A percentile compares a stretch with the other conserved stretches of the same genome.
Conservation (phyloP, 2,329 filamentous ascomycete species). For the Ophioceras dolichostomum region DNA sequence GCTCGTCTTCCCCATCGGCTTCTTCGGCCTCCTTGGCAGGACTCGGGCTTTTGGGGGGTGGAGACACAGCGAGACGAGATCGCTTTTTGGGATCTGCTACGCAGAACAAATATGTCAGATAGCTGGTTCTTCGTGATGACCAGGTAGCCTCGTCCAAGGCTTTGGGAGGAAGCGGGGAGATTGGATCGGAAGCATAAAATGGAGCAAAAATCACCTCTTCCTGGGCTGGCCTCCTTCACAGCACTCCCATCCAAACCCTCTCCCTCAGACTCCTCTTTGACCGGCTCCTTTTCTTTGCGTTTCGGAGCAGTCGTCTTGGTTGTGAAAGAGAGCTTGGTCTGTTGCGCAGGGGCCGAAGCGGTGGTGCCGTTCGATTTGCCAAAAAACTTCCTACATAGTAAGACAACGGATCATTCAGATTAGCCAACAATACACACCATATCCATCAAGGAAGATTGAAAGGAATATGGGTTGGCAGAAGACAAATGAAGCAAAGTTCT, state of each 20-base stretch:
- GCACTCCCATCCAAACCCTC: too few relatives aligned
- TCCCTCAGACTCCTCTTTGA: too few relatives aligned
- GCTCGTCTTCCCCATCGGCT: conserved; percentile 45
- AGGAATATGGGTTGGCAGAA: too few relatives aligned
- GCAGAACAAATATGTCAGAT: not conserved
- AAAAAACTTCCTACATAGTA: conserved; percentile 72
- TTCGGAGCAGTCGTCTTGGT: conserved; percentile 29
- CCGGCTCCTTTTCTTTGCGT: conserved; percentile 2
- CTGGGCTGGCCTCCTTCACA: conserved; percentile 2
- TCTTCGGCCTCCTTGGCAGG: conserved; percentile 16
- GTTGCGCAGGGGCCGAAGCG: conserved; percentile 50
- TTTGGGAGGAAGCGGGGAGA: too few relatives aligned
- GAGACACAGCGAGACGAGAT: conserved; percentile 13
- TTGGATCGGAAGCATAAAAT: too few relatives aligned
- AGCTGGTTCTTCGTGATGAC: not conserved
- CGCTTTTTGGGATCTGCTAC: conserved; percentile 33
- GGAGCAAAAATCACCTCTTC: conserved; percentile 24
- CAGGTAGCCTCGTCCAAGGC: too few relatives aligned
- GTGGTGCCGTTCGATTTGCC: conserved; percentile 47
- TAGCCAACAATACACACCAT: too few relatives aligned
- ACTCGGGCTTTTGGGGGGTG: conserved; percentile 8
- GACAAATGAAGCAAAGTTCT: too few relatives aligned
- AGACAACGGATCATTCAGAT: conserved; percentile 2
- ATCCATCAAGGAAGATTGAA: too few relatives aligned
- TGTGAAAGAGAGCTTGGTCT: conserved; percentile 69